These are phyloP conservation scores for Oldenlandia corymbosa DNA, from an alignment of 257 asterid genomes.

Conservation along the genomic window DNA sequence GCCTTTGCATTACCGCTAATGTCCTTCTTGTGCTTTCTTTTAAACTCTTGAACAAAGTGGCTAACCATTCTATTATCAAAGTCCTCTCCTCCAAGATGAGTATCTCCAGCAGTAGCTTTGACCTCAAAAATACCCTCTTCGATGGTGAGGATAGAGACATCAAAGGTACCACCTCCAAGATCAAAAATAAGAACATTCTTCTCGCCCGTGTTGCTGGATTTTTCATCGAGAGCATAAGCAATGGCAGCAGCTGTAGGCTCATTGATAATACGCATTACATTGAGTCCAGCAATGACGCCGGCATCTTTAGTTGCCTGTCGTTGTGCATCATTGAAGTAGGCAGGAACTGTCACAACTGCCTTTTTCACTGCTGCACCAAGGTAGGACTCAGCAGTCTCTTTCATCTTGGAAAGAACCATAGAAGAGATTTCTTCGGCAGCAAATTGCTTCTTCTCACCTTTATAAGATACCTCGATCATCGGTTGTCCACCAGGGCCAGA, in stretches of 20 bases:
- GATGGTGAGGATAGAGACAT: slow-evolving; percentile 24
- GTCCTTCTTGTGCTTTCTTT: slow-evolving; percentile 33
- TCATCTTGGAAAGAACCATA: slow-evolving; percentile 24
- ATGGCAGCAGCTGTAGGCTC: slow-evolving; percentile 29
- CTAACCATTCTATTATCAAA: slow-evolving; percentile 24
- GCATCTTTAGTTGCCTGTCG: slow-evolving; percentile 24
- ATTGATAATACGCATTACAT: slow-evolving; percentile 19
- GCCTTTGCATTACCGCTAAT: slow-evolving; percentile 24
- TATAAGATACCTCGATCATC: slow-evolving; percentile 18
- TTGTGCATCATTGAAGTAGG: slow-evolving; percentile 21
- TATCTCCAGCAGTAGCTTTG: slow-evolving; percentile 25
- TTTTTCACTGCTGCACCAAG: slow-evolving; percentile 19
- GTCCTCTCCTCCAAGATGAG: slow-evolving; percentile 29
- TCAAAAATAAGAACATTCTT: slow-evolving; percentile 21
- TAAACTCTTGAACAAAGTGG: slow-evolving; percentile 22
- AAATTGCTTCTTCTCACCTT: slow-evolving; percentile 20
- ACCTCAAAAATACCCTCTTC: slow-evolving; percentile 27
- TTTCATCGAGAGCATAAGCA: slow-evolving; percentile 22
- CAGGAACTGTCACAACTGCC: slow-evolving; percentile 21
- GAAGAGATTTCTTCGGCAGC: slow-evolving; percentile 24
- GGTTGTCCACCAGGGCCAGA: slow-evolving; percentile 16
- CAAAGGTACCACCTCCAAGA: slow-evolving; percentile 29
- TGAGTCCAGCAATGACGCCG: slow-evolving; percentile 14
- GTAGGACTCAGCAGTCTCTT: slow-evolving; percentile 19
- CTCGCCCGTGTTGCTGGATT: slow-evolving; percentile 14